These are phyloP conservation scores for Salvia sclarea DNA, from an alignment of 305 asterid species.

Conservation along the genomic window DNA sequence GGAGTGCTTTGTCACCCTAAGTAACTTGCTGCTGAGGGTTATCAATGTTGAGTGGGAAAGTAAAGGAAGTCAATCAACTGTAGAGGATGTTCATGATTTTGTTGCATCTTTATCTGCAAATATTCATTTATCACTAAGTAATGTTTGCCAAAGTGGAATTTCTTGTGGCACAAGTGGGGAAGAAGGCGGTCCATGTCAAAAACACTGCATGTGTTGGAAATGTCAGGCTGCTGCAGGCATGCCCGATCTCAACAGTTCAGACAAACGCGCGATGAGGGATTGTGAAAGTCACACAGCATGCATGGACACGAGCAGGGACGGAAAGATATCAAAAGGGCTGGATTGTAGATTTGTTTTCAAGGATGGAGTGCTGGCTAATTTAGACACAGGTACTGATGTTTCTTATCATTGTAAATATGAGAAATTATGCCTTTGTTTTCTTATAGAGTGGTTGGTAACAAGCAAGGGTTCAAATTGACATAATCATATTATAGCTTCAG, in stretches of 20 bases:
- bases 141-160: slow-evolving; percentile 36
- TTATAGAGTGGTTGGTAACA: slow-evolving; percentile 68
- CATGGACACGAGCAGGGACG: slow-evolving; percentile 23
- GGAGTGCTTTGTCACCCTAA: slow-evolving; percentile 62
- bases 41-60: slow-evolving; percentile 46
- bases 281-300: slow-evolving; percentile 54
- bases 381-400: slow-evolving; percentile 43
- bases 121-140: slow-evolving; percentile 61
- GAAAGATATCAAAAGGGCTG: slow-evolving; percentile 29
- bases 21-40: slow-evolving; percentile 41
- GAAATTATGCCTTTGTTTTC: slow-evolving; percentile 78
- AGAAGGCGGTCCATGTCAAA: slow-evolving; percentile 27
- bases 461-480: slow-evolving; percentile 50
- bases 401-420: slow-evolving; percentile 73
- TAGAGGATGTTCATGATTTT: slow-evolving; percentile 75
- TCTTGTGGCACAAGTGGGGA: slow-evolving; percentile 19
- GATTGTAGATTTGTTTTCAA: slow-evolving; percentile 50
- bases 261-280: slow-evolving; percentile 37
- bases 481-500: slow-evolving; percentile 25
- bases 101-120: slow-evolving; percentile 67
- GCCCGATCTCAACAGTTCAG: slow-evolving; percentile 32
- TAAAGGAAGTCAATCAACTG: slow-evolving; percentile 40
- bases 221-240: slow-evolving; percentile 29
- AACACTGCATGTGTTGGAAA: slow-evolving; percentile 30
- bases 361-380: slow-evolving; percentile 59